These are phyloP conservation scores for Syncephalastrum contaminatum DNA, from an alignment of 371 early-diverging fungal species.

Conservation along the genomic window DNA sequence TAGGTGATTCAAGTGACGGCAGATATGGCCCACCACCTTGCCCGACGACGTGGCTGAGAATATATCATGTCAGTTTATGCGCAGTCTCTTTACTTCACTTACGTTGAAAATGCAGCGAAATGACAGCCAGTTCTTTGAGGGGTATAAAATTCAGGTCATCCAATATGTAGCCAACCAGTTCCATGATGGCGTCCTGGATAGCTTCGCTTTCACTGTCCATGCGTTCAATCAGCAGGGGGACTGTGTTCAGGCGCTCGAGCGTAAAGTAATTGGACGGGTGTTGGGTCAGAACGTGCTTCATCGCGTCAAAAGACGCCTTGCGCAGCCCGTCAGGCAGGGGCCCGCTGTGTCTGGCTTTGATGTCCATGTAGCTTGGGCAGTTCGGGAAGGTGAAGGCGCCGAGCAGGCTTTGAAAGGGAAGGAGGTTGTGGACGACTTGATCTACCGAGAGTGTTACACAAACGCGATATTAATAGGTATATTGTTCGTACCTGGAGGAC, in stretches of 20 bases:
- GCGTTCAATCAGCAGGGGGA: conserved; percentile 58
- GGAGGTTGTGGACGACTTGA: conserved; percentile 42
- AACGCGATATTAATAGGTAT: neutral
- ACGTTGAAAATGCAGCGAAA: conserved; percentile 66
- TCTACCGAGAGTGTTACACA: conserved; percentile 17
- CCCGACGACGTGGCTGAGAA: conserved; percentile 50
- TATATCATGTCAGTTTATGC: neutral
- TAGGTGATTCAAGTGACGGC: conserved; percentile 43
- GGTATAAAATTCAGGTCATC: conserved; percentile 69
- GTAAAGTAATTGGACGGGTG: conserved; percentile 61
- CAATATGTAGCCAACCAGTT: conserved; percentile 57
- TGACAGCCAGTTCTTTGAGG: conserved; percentile 60
- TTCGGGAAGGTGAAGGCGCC: conserved; percentile 43
- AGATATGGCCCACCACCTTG: conserved; percentile 50
- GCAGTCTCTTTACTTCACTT: conserved; percentile 1
- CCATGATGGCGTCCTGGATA: conserved; percentile 56
- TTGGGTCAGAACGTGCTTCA: conserved; percentile 39
- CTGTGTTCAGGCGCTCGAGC: conserved; percentile 42
- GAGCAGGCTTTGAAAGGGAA: conserved; percentile 45
- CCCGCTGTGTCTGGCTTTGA: conserved; percentile 10
- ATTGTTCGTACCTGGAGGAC: conserved; percentile 16
- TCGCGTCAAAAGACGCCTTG: conserved; percentile 31
- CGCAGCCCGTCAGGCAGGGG: conserved; percentile 29
- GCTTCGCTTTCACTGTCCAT: conserved; percentile 50
- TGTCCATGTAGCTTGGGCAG: conserved; percentile 18